Conservation (phyloP, 1,284 basidiomycete species). For the Pyrrhoderma lamaoense region DNA sequence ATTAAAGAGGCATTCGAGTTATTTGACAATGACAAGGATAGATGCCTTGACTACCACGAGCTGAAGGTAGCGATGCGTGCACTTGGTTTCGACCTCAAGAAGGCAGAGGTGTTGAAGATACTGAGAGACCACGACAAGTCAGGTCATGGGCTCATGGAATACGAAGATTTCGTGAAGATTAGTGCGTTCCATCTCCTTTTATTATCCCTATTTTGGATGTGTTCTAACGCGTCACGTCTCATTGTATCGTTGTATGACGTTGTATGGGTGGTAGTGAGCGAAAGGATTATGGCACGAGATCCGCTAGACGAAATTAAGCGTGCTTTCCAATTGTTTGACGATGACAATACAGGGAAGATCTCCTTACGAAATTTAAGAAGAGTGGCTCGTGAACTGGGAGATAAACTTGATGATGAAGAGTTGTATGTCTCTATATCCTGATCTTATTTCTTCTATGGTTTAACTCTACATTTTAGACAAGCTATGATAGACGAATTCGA, state of each 20-base stretch:
- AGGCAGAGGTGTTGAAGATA: conserved; percentile 95
- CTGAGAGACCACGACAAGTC: conserved; percentile 89
- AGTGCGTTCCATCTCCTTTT: conserved; percentile 55
- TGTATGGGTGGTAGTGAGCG: conserved; percentile 65
- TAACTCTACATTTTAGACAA: conserved; percentile 54
- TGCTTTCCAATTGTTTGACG: conserved; percentile 95
- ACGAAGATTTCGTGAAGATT: conserved; percentile 91
- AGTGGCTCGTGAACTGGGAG: conserved; percentile 96
- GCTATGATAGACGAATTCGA: conserved; percentile 99
- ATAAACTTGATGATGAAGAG: conserved; percentile 93
- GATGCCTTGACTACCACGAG: conserved; percentile 96
- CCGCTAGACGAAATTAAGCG: conserved; percentile 95
- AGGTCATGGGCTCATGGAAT: conserved; percentile 88
- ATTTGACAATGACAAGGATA: conserved; percentile 98
- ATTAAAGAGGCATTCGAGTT: conserved; percentile 99
- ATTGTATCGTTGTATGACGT: conserved; percentile 21
- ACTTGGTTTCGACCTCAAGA: conserved; percentile 96
- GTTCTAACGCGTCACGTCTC: not conserved
- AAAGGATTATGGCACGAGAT: conserved; percentile 87
- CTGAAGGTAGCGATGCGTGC: conserved; percentile 98
- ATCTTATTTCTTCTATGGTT: not conserved
- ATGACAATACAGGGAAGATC: conserved; percentile 94
- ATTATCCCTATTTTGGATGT: not conserved
- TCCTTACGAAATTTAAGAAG: conserved; percentile 84
- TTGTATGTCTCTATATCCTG: conserved; percentile 54